Percentiles rank a stretch among this genome's conserved stretches.
Evolutionary conservation across 1,284 basidiomycete genomes (phyloP).

Genomic region (Irpex lacteus): DNA sequence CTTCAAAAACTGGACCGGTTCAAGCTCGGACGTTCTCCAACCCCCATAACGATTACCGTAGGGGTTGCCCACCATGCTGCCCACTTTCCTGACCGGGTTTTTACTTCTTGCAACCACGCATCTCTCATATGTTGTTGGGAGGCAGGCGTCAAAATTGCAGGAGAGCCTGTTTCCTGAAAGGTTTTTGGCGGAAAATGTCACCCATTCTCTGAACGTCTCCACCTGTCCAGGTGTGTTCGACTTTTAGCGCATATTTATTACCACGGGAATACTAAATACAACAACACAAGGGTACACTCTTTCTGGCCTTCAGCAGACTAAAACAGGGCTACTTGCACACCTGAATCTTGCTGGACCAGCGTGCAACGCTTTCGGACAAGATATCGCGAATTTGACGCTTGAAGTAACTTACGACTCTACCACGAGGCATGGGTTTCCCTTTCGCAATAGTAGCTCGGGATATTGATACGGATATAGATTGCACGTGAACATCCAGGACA

Average conservation of each 20-base stretch:
- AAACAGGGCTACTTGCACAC: conserved; percentile 52
- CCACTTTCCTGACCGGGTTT: not conserved
- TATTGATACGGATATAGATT: conserved; percentile 43
- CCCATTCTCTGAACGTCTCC: conserved; percentile 9
- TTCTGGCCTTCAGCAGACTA: conserved; percentile 40
- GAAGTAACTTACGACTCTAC: conserved; percentile 64
- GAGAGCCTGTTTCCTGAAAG: not conserved
- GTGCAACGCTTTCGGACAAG: conserved; percentile 74
- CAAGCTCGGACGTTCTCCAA: not conserved
- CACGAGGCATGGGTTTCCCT: conserved; percentile 38
- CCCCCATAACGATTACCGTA: not conserved
- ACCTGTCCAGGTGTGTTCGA: conserved; percentile 4
- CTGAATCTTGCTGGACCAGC: conserved; percentile 55
- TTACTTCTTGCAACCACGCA: not conserved
- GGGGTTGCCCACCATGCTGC: conserved; percentile 5
- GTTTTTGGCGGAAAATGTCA: not conserved
- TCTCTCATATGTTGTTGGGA: not conserved
- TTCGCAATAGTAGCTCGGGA: conserved; percentile 2
- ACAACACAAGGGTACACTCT: conserved; percentile 49
- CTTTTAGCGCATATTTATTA: not conserved
- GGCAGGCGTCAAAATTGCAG: not conserved
- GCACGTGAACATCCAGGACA: conserved; percentile 77
- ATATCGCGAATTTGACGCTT: conserved; percentile 61
- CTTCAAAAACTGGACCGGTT: conserved; percentile 3
- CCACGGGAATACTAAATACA: not conserved